These are phyloP conservation scores for Colletotrichum graminicola DNA, from an alignment of 2,329 filamentous ascomycete species.

Conservation along the genomic window DNA sequence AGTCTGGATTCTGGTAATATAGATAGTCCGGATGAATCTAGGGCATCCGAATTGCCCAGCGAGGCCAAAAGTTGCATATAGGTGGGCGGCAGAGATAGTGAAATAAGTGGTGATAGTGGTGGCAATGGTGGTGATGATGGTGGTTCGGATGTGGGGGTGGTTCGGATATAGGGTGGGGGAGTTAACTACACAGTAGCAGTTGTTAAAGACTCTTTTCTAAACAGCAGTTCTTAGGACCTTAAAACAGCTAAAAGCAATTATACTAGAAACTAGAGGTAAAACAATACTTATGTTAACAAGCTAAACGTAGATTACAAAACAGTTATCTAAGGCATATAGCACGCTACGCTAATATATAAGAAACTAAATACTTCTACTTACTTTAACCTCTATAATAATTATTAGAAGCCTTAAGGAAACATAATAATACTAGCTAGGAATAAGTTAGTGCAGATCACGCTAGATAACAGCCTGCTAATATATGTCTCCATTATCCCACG, in stretches of 20 bases:
- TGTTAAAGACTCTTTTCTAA: slow-evolving; percentile 18
- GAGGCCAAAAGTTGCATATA: too few relatives aligned
- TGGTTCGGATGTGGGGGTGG: too few relatives aligned
- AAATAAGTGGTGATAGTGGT: too few relatives aligned
- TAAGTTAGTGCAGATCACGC: slow-evolving; percentile 6
- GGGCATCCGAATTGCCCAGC: too few relatives aligned
- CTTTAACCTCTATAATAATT: slow-evolving; percentile 19
- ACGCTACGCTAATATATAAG: not conserved
- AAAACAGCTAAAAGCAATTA: slow-evolving; percentile 8
- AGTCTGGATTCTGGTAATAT: too few relatives aligned
- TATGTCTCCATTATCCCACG: slow-evolving; percentile 29
- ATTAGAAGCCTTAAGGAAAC: slow-evolving; percentile 17
- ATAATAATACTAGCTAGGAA: slow-evolving; percentile 10
- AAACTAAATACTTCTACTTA: slow-evolving; percentile 1
- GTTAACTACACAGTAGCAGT: slow-evolving; percentile 24
- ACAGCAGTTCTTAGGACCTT: slow-evolving; percentile 6
- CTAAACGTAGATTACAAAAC: slow-evolving; percentile 4
- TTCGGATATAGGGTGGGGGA: too few relatives aligned
- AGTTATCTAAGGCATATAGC: not conserved
- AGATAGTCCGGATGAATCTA: too few relatives aligned
- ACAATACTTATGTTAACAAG: slow-evolving; percentile 15
- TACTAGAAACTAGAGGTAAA: slow-evolving; percentile 13
- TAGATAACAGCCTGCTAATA: slow-evolving; percentile 14
- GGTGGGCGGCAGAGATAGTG: too few relatives aligned
- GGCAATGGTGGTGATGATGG: too few relatives aligned